phyloP scores from a whole-genome alignment of 106 monocot species.

The Platanthera zijinensis region DNA sequence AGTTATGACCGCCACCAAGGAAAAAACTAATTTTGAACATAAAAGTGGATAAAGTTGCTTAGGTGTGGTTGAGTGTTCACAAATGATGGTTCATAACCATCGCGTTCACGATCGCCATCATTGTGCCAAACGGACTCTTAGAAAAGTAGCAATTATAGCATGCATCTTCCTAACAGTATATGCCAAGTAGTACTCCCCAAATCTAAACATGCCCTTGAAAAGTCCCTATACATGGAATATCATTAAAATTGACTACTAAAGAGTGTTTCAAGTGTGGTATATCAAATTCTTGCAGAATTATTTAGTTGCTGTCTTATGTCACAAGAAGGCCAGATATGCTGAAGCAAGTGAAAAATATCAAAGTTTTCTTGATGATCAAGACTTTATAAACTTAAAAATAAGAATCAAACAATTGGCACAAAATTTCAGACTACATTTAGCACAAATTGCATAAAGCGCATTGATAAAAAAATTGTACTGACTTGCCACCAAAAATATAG shows the following conservation, averaged over 20 bases:
- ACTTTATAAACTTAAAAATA: not conserved
- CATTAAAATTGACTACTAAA: not conserved
- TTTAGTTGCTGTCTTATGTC: not conserved
- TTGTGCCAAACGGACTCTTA: too few species aligned
- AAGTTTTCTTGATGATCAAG: not conserved
- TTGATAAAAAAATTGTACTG: too few species aligned
- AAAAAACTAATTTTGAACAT: too few species aligned
- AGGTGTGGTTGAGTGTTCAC: too few species aligned
- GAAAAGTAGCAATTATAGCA: not conserved
- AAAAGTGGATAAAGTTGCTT: too few species aligned
- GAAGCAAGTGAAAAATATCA: not conserved
- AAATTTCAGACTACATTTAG: not conserved
- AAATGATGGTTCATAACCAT: too few species aligned
- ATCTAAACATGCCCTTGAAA: not conserved
- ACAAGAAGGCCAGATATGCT: not conserved
- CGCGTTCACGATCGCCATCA: too few species aligned
- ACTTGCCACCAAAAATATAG: too few species aligned
- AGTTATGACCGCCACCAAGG: too few species aligned
- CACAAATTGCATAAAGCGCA: too few species aligned
- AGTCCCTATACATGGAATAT: not conserved
- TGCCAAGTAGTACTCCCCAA: not conserved
- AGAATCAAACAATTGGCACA: not conserved
- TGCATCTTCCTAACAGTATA: not conserved
- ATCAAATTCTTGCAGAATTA: not conserved
- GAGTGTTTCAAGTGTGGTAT: not conserved